Conservation (phyloP, 148 eudicot species). For the Silene latifolia region DNA sequence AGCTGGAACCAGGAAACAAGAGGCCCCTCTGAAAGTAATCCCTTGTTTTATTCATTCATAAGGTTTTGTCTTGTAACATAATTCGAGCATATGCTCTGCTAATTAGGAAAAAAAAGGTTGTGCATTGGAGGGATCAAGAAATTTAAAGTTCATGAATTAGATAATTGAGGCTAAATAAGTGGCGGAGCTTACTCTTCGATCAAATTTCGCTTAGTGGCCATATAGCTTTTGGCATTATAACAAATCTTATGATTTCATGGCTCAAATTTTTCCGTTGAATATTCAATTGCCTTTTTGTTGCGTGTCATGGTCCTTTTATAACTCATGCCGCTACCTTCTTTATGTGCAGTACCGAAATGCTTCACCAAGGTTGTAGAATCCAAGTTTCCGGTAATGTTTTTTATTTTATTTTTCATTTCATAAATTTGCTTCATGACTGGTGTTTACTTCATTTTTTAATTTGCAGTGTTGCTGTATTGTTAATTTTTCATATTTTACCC, state of each 20-base stretch:
- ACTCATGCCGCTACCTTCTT: neutral
- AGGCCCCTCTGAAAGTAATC: slow-evolving; percentile 70
- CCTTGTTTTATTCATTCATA: neutral
- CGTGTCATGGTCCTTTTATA: slow-evolving; percentile 4
- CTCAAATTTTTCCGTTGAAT: neutral
- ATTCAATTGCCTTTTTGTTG: neutral
- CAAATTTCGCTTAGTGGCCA: neutral
- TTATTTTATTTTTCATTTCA: neutral
- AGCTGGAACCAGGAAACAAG: slow-evolving; percentile 50
- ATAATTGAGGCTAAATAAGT: neutral
- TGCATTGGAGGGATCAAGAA: neutral
- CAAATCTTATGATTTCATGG: neutral
- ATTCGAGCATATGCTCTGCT: neutral
- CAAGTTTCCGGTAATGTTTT: slow-evolving; percentile 63
- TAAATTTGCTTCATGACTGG: neutral
- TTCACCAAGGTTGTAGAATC: slow-evolving; percentile 71
- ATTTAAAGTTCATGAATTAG: neutral
- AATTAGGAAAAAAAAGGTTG: neutral
- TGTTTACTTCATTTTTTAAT: neutral
- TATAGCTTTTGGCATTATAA: neutral
- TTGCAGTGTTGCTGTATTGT: neutral
- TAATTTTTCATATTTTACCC: neutral
- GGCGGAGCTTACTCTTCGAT: too few relatives aligned
- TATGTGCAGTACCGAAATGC: slow-evolving; percentile 59
- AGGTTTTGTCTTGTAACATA: neutral